Conservation (phyloP, 306 rosid genomes). For the Mucuna pruriens region DNA sequence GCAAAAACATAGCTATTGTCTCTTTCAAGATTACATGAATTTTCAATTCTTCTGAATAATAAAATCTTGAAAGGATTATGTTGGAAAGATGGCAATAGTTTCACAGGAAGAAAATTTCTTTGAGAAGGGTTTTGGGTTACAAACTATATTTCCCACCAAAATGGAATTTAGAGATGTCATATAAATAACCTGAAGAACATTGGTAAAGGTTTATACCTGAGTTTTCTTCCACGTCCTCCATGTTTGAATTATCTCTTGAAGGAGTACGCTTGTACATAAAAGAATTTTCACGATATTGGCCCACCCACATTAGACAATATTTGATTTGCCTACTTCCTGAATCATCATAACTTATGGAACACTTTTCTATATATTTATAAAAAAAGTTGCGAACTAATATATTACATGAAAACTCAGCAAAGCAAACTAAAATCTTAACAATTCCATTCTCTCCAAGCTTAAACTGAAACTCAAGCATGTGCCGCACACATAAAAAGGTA, state of each 20-base stretch:
- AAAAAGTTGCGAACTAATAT: not conserved
- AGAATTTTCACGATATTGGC: conserved; percentile 63
- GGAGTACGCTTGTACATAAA: conserved; percentile 83
- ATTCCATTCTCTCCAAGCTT: not conserved
- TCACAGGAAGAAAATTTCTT: not conserved
- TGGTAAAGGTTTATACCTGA: conserved; percentile 56
- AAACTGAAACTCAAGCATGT: not conserved
- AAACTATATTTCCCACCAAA: conserved; percentile 25
- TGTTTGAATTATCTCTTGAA: conserved; percentile 55
- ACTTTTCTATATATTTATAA: not conserved
- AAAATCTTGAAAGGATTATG: conserved; percentile 14
- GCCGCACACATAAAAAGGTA: not conserved
- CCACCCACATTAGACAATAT: conserved; percentile 61
- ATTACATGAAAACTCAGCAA: conserved; percentile 22
- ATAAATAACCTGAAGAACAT: conserved; percentile 18
- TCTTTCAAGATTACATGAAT: conserved; percentile 13
- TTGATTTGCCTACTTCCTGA: conserved; percentile 39
- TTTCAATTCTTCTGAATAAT: conserved; percentile 3
- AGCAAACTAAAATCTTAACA: conserved; percentile 11
- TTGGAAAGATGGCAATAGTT: conserved; percentile 8
- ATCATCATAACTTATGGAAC: conserved; percentile 12
- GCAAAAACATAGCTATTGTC: conserved; percentile 6
- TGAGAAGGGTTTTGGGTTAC: not conserved
- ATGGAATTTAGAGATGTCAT: not conserved
- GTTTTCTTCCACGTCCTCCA: conserved; percentile 69